Evolutionary conservation across 768 basidiomycete species (phyloP), one percentile per base, ranked within the genome.

Genomic region (Rubroboletus pulcherrimus): DNA sequence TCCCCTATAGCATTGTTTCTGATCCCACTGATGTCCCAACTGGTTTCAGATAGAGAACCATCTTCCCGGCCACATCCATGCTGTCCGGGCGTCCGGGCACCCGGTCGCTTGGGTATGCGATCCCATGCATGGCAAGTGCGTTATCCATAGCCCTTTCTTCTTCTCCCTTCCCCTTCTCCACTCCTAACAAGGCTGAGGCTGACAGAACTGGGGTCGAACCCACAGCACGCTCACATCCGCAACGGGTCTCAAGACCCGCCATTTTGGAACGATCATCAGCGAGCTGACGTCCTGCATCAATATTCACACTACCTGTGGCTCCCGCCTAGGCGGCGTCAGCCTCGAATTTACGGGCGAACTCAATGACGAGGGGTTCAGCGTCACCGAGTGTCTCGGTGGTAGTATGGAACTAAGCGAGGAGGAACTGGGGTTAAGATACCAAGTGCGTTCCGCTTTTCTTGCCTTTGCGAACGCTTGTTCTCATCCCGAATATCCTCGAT

Each of bases 81-180:
- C 85, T 8, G 95, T 99, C 15, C 85, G 89, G 66, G 59, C 73
- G 48, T 87, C 92, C 2, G 83, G 81, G 0, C 94, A 98, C 67
- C 89, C 90, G 1, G 94, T 97, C 3, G 83, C 87, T 9, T 98
- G 95, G 93, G 81, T 95, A 48, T 95, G 91, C 66, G 97, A 98
- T 73, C 94, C 95, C 3, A 98, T 98, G 96, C 96, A 98, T 63
- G 96, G 95, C 75, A 97, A 98, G 93, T 93, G 66, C 63, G 90
- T 79, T 42, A 34, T 56, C 45, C 50, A 31, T 48, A 33, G 7
- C 11, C 15, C 15, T 7, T 11, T 9, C 19, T 5, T 51, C 15
- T 40, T 49, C 31, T 45, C 49, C 39, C 2, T 24, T 35, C 51
- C 14, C 34, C 7, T 33, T n/a, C n/a, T n/a, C n/a, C n/a, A n/a